Evolutionary conservation across 1,284 basidiomycete species (phyloP).

Genomic region (Trichosporon asahii): DNA sequence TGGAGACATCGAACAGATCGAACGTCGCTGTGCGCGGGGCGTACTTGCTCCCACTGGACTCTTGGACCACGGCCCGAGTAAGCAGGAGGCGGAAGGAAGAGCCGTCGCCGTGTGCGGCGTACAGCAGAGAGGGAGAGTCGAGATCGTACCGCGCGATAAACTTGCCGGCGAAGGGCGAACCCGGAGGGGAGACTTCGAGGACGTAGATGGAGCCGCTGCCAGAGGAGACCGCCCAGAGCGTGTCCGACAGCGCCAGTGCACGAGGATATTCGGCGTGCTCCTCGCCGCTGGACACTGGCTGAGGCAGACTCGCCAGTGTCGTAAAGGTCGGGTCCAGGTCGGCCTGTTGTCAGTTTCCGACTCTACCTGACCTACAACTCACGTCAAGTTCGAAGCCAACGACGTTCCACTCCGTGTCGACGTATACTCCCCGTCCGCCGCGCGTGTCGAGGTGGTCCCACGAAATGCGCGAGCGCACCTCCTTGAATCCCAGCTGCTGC

Average conservation of each 20-base stretch:
- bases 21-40: constrained; percentile 29
- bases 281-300: constrained; percentile 47
- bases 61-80: constrained; percentile 27
- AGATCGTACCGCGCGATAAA: constrained; percentile 61
- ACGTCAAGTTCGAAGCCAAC: constrained; percentile 60
- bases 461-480: constrained; percentile 75
- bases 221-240: constrained; percentile 63
- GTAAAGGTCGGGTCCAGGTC: constrained; percentile 59
- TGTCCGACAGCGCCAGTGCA: constrained; percentile 58
- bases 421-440: constrained; percentile 59
- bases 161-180: constrained; percentile 43
- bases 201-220: constrained; percentile 69
- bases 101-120: constrained; percentile 26
- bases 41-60: constrained; percentile 15
- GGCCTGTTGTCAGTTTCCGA: constrained; percentile 51
- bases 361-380: constrained; percentile 17
- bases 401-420: constrained; percentile 66
- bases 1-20: constrained; percentile 38
- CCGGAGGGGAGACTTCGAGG: constrained; percentile 46
- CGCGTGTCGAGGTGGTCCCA: constrained; percentile 72
- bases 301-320: constrained; percentile 62
- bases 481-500: constrained; percentile 51
- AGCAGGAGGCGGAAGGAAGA: constrained; percentile 29
- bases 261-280: constrained; percentile 71
- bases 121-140: constrained; percentile 57